Evolutionary conservation across 352 stramenopile species (phyloP), one percentile per base, ranked within the genome.

Genomic region (Globisporangium barbulae): DNA sequence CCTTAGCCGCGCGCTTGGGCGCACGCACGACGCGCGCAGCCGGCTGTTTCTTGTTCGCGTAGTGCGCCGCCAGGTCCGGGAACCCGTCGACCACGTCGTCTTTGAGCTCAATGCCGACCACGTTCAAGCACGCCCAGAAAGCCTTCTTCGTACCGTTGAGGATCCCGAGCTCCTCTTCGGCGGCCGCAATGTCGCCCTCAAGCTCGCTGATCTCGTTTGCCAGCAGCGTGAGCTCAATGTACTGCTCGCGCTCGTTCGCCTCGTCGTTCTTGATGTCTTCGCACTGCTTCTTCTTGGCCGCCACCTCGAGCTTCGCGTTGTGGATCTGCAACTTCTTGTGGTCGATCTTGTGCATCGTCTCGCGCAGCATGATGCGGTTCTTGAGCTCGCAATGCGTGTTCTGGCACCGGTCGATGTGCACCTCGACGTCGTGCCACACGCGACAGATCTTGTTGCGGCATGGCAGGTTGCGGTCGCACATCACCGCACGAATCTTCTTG

Each of bases 341-440:
- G 22, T 91, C 76, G 33, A 90, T 74, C 64, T 88, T 89, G 76
- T 90, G 79, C 79, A 88, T 86, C 31, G 79, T 90, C 56, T 90
- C 81, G 17, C 81, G 79, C 12, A 88, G 67, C 71, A 90, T 76
- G 41, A 90, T 80, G 48, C 81, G 81, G 65, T 80, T 85, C 50
- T 81, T 83, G 55, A 90, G 85, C 72, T 90, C 81, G 59, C 81
- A 90, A 37, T 86, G 71, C 21, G 67, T 55, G 71, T 90, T 88
- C 61, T 76, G 66, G 56, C 81, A 90, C n/a, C 72, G 76, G 59
- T 88, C 81, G 2, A 72, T 88, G 65, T 90, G 79, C 9, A 80
- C 79, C 53, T 90, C 81, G 0, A 90, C 81, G 30, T 90, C 81
- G 59, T 90, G 81, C 81, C 81, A 90, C 31, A 89, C 75, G 15